Percentiles rank a stretch among this genome's conserved stretches.
These are phyloP conservation scores for Crinitomyces ghanaensis DNA, from an alignment of 805 yeast species.

Conservation along the genomic window DNA sequence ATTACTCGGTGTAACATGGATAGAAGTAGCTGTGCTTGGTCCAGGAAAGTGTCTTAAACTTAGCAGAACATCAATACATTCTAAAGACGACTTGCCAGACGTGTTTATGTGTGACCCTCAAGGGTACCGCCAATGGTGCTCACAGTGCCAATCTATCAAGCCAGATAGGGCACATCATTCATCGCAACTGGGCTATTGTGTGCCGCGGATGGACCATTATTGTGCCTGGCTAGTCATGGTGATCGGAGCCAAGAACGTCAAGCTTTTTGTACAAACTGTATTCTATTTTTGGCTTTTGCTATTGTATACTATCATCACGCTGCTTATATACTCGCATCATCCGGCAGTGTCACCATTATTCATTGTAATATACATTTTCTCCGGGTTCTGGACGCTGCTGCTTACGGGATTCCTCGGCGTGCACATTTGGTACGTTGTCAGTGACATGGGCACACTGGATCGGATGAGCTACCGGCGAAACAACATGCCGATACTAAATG, in stretches of 20 bases:
- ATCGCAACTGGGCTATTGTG: constrained; percentile 40
- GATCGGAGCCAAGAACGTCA: constrained; percentile 58
- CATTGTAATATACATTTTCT: constrained; percentile 35
- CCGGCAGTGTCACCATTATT: constrained; percentile 34
- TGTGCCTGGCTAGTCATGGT: constrained; percentile 68
- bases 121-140: constrained; percentile 74
- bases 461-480: constrained; percentile 9
- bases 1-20: constrained; percentile 33
- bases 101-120: constrained; percentile 55
- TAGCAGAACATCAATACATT: too few relatives aligned
- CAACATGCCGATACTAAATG: constrained; percentile 25
- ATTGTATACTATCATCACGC: constrained; percentile 30
- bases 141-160: constrained; percentile 53
- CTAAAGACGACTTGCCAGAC: too few relatives aligned
- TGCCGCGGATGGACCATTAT: constrained; percentile 72
- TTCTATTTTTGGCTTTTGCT: constrained; percentile 30
- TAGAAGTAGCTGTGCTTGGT: constrained; percentile 35
- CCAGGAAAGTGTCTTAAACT: too few relatives aligned
- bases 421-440: constrained; percentile 35
- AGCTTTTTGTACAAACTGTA: constrained; percentile 41
- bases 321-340: constrained; percentile 24
- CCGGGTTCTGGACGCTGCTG: constrained; percentile 37
- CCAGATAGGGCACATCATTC: constrained; percentile 65
- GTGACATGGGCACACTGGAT: constrained; percentile 51
- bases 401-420: constrained; percentile 31